Evolutionary conservation across 208 protist genomes (phyloP).

Genomic region (Naegleria lovaniensis): DNA sequence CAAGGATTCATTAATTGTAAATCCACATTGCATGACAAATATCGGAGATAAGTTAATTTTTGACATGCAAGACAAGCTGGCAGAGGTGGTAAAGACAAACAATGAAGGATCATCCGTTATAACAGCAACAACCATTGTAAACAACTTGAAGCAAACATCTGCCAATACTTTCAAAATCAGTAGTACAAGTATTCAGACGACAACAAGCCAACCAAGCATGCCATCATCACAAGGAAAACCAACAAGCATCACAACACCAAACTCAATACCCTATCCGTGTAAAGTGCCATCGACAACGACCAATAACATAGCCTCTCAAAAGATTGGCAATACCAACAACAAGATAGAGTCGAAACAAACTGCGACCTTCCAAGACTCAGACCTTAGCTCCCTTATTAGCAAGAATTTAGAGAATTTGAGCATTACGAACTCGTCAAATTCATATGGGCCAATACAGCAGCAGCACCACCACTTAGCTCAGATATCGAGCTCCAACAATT

Average conservation of each 20-base stretch:
- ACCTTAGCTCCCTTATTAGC: not conserved
- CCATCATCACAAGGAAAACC: not conserved
- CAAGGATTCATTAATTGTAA: not conserved
- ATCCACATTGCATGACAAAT: not conserved
- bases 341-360: not conserved
- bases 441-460: not conserved
- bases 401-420: not conserved
- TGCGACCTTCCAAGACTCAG: too few relatives aligned
- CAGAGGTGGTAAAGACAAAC: not conserved
- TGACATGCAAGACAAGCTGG: not conserved
- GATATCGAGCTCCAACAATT: too few relatives aligned
- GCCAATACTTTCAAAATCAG: not conserved
- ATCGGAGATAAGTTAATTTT: not conserved
- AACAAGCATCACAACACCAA: not conserved
- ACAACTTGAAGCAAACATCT: not conserved
- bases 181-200: not conserved
- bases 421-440: not conserved
- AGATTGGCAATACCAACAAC: not conserved
- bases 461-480: not conserved
- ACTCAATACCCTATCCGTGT: not conserved
- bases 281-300: not conserved
- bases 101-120: not conserved
- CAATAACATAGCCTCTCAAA: not conserved
- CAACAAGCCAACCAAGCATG: not conserved
- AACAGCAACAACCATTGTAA: not conserved